phyloP scores from a whole-genome alignment of 2,329 filamentous ascomycete species.

The Endothia cerciana region DNA sequence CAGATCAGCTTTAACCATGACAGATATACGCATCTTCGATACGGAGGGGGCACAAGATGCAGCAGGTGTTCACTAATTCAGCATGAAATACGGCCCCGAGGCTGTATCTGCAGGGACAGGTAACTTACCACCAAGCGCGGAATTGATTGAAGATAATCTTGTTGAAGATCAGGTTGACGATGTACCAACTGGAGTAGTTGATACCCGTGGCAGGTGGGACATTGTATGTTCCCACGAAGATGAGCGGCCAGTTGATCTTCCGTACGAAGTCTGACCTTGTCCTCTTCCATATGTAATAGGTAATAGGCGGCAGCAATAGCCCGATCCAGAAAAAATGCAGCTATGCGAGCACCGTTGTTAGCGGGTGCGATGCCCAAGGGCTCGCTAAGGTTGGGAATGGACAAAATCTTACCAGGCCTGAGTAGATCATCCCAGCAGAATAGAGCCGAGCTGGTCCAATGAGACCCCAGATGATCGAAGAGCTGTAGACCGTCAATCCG shows the following conservation, averaged over 20 bases:
- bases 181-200: constrained; percentile 45
- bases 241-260: constrained; percentile 42
- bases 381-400: neutral
- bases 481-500: constrained; percentile 52
- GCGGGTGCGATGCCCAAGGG: neutral
- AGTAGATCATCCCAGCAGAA: constrained; percentile 51
- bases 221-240: constrained; percentile 43
- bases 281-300: constrained; percentile 46
- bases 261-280: constrained; percentile 40
- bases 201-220: constrained; percentile 44
- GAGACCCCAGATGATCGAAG: constrained; percentile 55
- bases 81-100: neutral
- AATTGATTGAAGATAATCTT: constrained; percentile 46
- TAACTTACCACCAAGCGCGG: constrained; percentile 48
- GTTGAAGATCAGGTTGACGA: constrained; percentile 51
- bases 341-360: neutral
- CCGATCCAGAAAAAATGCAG: constrained; percentile 58
- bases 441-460: constrained; percentile 55
- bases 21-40: neutral
- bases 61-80: neutral
- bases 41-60: neutral
- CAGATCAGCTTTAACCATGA: neutral
- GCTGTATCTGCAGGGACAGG: neutral
- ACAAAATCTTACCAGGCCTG: constrained; percentile 35
- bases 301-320: constrained; percentile 45